Conservation (phyloP, 345 rosid genomes). For the Ceriops zippeliana region DNA sequence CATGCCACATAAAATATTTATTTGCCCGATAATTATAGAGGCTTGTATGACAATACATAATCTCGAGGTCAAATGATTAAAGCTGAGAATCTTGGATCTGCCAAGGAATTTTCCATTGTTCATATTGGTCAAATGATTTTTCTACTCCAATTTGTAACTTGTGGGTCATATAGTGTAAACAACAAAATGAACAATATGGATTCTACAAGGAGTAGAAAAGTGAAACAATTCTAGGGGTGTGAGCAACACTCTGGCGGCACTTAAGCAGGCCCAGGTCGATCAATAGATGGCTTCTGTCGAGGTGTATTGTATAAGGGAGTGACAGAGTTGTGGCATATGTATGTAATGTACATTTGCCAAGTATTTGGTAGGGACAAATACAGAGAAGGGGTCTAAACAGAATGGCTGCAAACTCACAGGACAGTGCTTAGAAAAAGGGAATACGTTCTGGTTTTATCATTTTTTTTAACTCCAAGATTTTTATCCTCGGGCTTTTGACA, state of each 20-base stretch:
- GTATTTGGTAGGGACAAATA: constrained; percentile 4
- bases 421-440: neutral
- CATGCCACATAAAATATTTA: too few species aligned
- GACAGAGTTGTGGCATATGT: constrained; percentile 3
- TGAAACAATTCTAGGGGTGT: constrained; percentile 1
- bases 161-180: constrained; percentile 1
- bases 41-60: neutral
- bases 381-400: constrained; percentile 7
- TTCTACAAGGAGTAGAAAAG: constrained; percentile 15
- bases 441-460: neutral
- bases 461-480: neutral
- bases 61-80: neutral
- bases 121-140: too few species aligned
- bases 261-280: constrained; percentile 39
- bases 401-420: neutral
- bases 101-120: neutral
- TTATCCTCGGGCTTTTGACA: neutral
- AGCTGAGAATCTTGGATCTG: neutral
- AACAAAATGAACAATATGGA: neutral
- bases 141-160: neutral
- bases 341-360: constrained; percentile 40
- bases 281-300: constrained; percentile 25
- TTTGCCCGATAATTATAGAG: neutral
- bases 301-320: constrained; percentile 10
- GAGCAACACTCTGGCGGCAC: constrained; percentile 39